Base-by-base conservation (phyloP, 2,329 filamentous ascomycete species). In the Xylariaceae sp. region DNA sequence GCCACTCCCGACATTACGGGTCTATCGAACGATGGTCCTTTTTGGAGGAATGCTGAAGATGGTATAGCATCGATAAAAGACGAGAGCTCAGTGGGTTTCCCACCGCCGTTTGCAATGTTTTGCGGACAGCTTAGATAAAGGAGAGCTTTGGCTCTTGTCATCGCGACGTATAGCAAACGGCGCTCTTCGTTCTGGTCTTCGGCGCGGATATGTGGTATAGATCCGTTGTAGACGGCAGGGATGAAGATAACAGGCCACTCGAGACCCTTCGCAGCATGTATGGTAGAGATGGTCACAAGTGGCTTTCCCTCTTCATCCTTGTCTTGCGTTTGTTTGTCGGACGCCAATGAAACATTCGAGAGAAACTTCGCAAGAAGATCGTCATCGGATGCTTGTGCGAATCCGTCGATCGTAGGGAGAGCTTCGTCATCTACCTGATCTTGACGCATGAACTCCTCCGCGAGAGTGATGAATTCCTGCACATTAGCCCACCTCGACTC, bases 161-260 rank as follows among this genome's bases (percentile, higher is more conserved):
- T 98, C 24, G 93, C 94, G 12, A 99, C 95, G 68, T 98, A 99
- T 0, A 99, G 79, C 41, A 99, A 76, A 24, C 94, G 83, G 57
- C 95, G 82, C 72, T 99, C 94, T 73, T 99, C 94, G 54, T 94
- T 89, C 3, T 82, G 80, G 69, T 98, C 91, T 41, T 97, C 93
- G 1, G 92, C 85, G 65, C 93, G 84, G 2, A 88, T 89, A 72
- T 98, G 94, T 4, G 94, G 94, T 57, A 98, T 96, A 2, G 89
- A 94, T 1, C 94, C 95, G 43, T 92, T 86, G 70, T 96, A 96
- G 23, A 92, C 89, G 1, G 90, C 91, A 5, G 95, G 93, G 14
- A 98, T 87, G 72, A 98, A 98, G 1, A 98, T 92, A 1, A 96
- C 82, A 0, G 94, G 94, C 95, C 95, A 99, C 73, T 99, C 94